Conservation (phyloP, 176 grass and related monocot genomes). For the Oryza meridionalis region DNA sequence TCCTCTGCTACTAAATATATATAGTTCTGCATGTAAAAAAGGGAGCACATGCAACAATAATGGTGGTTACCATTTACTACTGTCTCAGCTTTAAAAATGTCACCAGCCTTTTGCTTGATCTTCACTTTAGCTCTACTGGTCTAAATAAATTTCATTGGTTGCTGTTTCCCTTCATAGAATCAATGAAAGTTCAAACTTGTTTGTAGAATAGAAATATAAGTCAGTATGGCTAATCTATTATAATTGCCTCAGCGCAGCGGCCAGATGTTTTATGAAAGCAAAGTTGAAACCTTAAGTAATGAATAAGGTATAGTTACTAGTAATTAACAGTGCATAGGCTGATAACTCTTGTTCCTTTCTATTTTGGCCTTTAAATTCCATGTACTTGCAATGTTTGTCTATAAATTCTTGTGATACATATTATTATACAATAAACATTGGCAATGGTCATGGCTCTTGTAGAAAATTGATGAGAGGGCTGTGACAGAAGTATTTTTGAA, state of each 20-base stretch:
- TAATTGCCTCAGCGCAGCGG: background rate
- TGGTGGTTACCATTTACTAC: background rate
- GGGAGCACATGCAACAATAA: background rate
- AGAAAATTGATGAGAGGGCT: conserved; percentile 96
- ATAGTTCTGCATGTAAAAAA: conserved; percentile 1
- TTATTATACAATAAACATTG: conserved; percentile 5
- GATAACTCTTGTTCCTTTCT: conserved; percentile 1
- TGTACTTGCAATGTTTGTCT: conserved; percentile 11
- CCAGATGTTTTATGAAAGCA: conserved; percentile 6
- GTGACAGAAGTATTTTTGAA: conserved; percentile 81
- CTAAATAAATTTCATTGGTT: conserved; percentile 26
- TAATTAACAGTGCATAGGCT: background rate
- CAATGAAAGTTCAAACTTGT: conserved; percentile 19
- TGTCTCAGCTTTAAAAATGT: background rate
- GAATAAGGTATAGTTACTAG: background rate
- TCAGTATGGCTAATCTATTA: background rate
- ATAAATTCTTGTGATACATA: conserved; percentile 6
- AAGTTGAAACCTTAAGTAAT: background rate
- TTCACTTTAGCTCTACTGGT: background rate
- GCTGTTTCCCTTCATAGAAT: conserved; percentile 33
- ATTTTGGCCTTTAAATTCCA: conserved; percentile 13
- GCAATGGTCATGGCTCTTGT: background rate
- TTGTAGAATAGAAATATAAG: background rate
- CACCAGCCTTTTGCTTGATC: background rate
- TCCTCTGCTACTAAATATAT: conserved; percentile 7